phyloP scores from a whole-genome alignment of 1,284 basidiomycete species.

The Mycosarcoma maydis region DNA sequence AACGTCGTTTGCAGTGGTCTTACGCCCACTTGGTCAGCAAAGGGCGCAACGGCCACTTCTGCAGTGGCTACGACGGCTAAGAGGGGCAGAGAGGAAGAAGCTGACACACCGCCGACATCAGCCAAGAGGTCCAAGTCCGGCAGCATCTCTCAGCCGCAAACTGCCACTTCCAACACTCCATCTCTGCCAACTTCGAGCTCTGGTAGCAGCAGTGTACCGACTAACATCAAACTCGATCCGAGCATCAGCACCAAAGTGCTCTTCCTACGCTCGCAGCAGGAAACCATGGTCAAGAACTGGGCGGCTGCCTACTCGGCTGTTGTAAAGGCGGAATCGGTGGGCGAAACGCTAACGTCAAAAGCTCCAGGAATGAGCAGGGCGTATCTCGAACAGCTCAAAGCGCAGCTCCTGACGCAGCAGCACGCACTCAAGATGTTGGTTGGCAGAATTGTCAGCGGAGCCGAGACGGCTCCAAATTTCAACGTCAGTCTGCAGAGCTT shows the following conservation, averaged over 20 bases:
- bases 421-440: conserved; percentile 47
- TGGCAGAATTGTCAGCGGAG: conserved; percentile 37
- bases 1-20: conserved; percentile 37
- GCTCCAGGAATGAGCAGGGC: conserved; percentile 39
- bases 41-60: background rate
- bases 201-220: background rate
- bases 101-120: conserved; percentile 5
- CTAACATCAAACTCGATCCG: conserved; percentile 37
- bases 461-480: conserved; percentile 43
- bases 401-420: conserved; percentile 53
- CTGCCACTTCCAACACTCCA: background rate
- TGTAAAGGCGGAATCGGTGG: conserved; percentile 12
- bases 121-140: conserved; percentile 42
- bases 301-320: conserved; percentile 28
- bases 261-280: conserved; percentile 55
- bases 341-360: conserved; percentile 3
- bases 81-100: conserved; percentile 27
- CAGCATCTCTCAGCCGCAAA: conserved; percentile 29
- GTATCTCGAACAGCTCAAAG: conserved; percentile 51
- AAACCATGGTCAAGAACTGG: conserved; percentile 58
- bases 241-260: conserved; percentile 43
- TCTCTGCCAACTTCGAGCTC: background rate
- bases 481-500: conserved; percentile 51
- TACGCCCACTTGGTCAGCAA: conserved; percentile 1
- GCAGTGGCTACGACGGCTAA: conserved; percentile 11